phyloP scores from a whole-genome alignment of 1,284 basidiomycete genomes.

The Coriolopsis trogii region DNA sequence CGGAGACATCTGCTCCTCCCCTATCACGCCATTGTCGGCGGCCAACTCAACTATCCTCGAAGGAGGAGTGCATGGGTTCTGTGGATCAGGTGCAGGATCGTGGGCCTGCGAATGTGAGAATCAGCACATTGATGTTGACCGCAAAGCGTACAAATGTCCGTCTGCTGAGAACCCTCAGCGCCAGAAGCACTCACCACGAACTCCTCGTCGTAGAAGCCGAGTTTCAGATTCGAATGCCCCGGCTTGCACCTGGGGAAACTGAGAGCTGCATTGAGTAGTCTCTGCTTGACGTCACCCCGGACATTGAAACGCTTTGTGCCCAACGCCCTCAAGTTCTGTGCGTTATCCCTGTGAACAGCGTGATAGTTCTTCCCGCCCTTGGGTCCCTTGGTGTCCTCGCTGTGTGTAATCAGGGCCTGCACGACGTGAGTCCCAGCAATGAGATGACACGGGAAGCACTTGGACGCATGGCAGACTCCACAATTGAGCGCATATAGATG shows the following conservation, averaged over 20 bases:
- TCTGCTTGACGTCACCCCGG: slow-evolving; percentile 37
- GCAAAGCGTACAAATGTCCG: not conserved
- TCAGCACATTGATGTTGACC: too few relatives aligned
- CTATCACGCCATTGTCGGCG: too few relatives aligned
- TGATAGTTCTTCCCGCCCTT: slow-evolving; percentile 48
- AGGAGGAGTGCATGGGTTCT: too few relatives aligned
- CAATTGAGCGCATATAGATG: too few relatives aligned
- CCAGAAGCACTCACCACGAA: not conserved
- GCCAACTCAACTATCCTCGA: too few relatives aligned
- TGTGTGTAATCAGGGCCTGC: slow-evolving; percentile 45
- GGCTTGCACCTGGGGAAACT: slow-evolving; percentile 45
- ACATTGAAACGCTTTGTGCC: slow-evolving; percentile 37
- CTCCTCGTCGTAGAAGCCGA: slow-evolving; percentile 23
- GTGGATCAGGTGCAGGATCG: too few relatives aligned
- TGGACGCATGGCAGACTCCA: too few relatives aligned
- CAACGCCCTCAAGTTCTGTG: slow-evolving; percentile 6
- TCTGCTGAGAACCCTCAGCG: not conserved
- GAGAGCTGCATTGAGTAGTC: slow-evolving; percentile 42
- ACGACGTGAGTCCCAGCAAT: slow-evolving; percentile 55
- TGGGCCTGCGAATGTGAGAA: too few relatives aligned
- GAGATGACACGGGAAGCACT: too few relatives aligned
- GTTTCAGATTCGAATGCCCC: slow-evolving; percentile 16
- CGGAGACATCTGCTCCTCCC: too few relatives aligned
- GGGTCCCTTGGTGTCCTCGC: too few relatives aligned
- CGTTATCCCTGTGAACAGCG: slow-evolving; percentile 38